Percentiles rank a stretch among this genome's conserved stretches.
phyloP scores from a whole-genome alignment of 2,329 filamentous ascomycete species.

The Colletotrichum sp. region DNA sequence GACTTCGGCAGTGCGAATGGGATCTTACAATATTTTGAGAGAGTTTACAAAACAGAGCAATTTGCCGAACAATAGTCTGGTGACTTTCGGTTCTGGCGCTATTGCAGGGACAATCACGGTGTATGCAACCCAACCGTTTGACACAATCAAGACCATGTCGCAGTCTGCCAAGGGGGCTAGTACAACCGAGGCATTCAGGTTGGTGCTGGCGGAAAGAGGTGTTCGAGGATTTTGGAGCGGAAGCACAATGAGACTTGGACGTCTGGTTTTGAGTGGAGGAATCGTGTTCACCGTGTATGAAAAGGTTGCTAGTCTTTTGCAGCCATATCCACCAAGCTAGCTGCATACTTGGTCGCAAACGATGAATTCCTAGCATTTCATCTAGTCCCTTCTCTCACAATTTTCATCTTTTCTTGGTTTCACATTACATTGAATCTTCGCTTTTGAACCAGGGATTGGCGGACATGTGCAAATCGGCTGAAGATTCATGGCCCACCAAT shows the following conservation, averaged over 20 bases:
- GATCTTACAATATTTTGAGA: slow-evolving; percentile 52
- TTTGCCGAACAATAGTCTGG: slow-evolving; percentile 23
- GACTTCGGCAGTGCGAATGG: slow-evolving; percentile 52
- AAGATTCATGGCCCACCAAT: too few relatives aligned
- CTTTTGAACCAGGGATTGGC: not conserved
- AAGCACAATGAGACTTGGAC: slow-evolving; percentile 70
- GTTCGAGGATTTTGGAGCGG: slow-evolving; percentile 69
- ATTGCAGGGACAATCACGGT: slow-evolving; percentile 66
- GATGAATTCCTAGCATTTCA: accelerated
- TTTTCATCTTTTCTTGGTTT: not conserved
- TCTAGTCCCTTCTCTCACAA: not conserved
- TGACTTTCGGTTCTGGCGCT: slow-evolving; percentile 68
- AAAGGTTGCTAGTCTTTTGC: slow-evolving; percentile 53
- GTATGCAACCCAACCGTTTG: slow-evolving; percentile 64
- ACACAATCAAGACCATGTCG: slow-evolving; percentile 67
- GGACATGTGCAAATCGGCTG: not conserved
- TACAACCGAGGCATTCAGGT: slow-evolving; percentile 60
- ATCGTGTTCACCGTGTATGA: slow-evolving; percentile 71
- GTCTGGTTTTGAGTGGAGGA: slow-evolving; percentile 69
- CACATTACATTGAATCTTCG: accelerated
- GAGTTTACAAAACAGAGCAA: slow-evolving; percentile 29
- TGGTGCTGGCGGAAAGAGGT: slow-evolving; percentile 61
- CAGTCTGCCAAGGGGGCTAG: slow-evolving; percentile 64
- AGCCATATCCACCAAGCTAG: not conserved
- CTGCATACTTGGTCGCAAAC: not conserved